Evolutionary conservation across 1,284 basidiomycete species (phyloP), one percentile per base, ranked within the genome.

Genomic region (Tilletia walkeri): DNA sequence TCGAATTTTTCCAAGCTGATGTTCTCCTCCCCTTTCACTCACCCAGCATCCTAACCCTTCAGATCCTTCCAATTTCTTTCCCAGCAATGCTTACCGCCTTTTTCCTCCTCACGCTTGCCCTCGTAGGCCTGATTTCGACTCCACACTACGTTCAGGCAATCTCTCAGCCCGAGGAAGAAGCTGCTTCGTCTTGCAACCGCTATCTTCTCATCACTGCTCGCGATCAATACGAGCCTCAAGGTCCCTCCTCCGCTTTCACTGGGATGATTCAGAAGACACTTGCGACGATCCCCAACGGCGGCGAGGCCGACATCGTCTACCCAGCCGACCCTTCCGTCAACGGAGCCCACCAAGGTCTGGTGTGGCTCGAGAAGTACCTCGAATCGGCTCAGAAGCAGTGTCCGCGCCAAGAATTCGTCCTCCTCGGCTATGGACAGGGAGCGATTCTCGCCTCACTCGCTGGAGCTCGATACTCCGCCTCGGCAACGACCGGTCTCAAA

Each of bases 161-260:
- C 24, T 30, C 24, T 30, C 24, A 30, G 24, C 24, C 24, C 24
- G 24, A 30, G 24, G 24, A 30, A 30, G 24, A 30, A 30, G 24
- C 24, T 30, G 24, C 24, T 30, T 30, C 47, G 47, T 48, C 47
- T 6, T 53, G 50, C 50, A 18, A 18, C 10, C 18, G 18, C 50
- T 63, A 63, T 36, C 12, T 63, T 6, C 59, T 63, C 36, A 10
- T 63, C 59, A 39, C 59, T 14, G 36, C 59, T 20, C 34, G 59
- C 36, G 59, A 38, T 9, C 30, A 38, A 5, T 6, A 38, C 30
- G 59, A 63, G 34, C 34, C 16, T 12, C 36, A 63, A 18, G 59
- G 34, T 7, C 59, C 36, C 16, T 39, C 59, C 16, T 34, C 34
- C 34, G 59, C 59, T 0, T 63, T 63, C 38, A 20, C 12, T 9